A percentile compares a stretch with the other conserved stretches of the same genome.
Evolutionary conservation across 768 basidiomycete genomes (phyloP).

Genomic region (Collybia mongolica): DNA sequence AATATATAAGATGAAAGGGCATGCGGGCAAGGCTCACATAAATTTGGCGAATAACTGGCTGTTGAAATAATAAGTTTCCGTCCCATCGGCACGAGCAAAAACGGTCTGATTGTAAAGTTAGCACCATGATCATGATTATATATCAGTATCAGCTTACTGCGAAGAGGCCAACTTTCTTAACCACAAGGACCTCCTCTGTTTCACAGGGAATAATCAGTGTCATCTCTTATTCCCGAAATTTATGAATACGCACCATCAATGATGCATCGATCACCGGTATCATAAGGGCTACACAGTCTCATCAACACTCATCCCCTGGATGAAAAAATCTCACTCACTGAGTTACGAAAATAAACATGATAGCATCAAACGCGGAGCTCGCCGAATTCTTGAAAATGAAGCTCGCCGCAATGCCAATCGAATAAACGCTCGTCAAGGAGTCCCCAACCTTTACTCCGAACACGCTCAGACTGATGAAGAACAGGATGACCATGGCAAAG

Average conservation of each 20-base stretch:
- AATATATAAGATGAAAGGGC: not conserved
- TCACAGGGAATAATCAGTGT: conserved; percentile 1
- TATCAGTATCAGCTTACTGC: conserved; percentile 40
- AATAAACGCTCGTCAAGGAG: conserved; percentile 71
- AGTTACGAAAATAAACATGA: conserved; percentile 81
- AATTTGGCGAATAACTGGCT: conserved; percentile 74
- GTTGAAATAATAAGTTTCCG: conserved; percentile 81
- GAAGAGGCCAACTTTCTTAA: conserved; percentile 80
- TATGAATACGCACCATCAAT: conserved; percentile 48
- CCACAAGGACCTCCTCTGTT: conserved; percentile 64
- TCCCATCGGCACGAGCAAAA: conserved; percentile 71
- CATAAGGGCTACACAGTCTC: conserved; percentile 55
- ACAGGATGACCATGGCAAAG: conserved; percentile 61
- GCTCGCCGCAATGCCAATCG: conserved; percentile 69
- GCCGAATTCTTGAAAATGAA: conserved; percentile 81
- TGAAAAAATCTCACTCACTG: conserved; percentile 51
- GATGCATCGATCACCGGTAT: conserved; percentile 81
- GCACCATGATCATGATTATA: not conserved
- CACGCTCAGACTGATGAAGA: conserved; percentile 72
- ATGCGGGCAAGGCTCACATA: conserved; percentile 44
- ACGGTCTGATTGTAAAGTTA: conserved; percentile 43
- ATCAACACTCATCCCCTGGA: conserved; percentile 8
- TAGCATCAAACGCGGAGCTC: conserved; percentile 71
- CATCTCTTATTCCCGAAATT: not conserved
- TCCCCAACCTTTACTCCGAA: conserved; percentile 67